Conservation (phyloP, 2,329 filamentous ascomycete species). For the Trichoderma oligosporum region DNA sequence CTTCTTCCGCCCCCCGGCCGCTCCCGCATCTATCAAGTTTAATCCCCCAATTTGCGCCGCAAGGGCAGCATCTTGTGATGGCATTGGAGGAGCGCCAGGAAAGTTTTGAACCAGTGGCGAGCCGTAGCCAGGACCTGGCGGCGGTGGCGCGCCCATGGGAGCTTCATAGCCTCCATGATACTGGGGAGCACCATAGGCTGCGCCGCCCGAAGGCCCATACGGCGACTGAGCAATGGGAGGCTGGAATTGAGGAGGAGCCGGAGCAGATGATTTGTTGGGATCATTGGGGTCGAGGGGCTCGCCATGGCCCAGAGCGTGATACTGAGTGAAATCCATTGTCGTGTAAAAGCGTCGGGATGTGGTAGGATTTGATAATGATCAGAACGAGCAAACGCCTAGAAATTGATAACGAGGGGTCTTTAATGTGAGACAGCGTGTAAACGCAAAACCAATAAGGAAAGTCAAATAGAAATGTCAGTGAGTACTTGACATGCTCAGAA, state of each 20-base stretch:
- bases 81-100: slow-evolving; percentile 29
- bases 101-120: slow-evolving; percentile 32
- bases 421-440: neutral
- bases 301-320: slow-evolving; percentile 55
- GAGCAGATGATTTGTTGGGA: slow-evolving; percentile 48
- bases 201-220: slow-evolving; percentile 47
- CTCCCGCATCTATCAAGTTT: slow-evolving; percentile 52
- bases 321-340: slow-evolving; percentile 56
- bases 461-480: neutral
- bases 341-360: slow-evolving; percentile 1
- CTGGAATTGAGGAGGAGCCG: slow-evolving; percentile 53
- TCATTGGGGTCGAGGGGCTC: slow-evolving; percentile 53
- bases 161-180: slow-evolving; percentile 21
- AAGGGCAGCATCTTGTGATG: slow-evolving; percentile 48
- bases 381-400: slow-evolving; percentile 26
- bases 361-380: slow-evolving; percentile 22
- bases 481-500: slow-evolving; percentile 16
- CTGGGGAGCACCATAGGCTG: slow-evolving; percentile 30
- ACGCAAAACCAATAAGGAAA: slow-evolving; percentile 1
- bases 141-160: slow-evolving; percentile 31
- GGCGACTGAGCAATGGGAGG: slow-evolving; percentile 51
- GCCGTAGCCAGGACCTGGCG: slow-evolving; percentile 25
- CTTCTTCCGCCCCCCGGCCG: slow-evolving; percentile 59
- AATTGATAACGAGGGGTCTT: slow-evolving; percentile 13
- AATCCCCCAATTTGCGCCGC: slow-evolving; percentile 75